These are phyloP conservation scores for Byssoonygena ceratinophila DNA, from an alignment of 2,329 filamentous ascomycete genomes.

Conservation along the genomic window DNA sequence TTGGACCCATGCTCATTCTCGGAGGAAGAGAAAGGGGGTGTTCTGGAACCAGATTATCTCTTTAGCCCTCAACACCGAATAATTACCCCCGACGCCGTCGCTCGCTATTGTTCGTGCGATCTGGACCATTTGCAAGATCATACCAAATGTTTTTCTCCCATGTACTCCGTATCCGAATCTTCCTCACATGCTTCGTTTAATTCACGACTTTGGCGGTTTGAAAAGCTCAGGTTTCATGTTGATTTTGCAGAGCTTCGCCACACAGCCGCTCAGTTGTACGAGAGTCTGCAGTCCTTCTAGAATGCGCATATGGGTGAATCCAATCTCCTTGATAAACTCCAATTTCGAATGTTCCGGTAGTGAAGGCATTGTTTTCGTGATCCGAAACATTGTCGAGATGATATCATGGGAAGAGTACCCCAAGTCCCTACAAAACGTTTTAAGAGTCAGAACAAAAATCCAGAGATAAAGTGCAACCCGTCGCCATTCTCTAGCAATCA, in stretches of 20 bases:
- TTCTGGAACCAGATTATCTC: too few relatives aligned
- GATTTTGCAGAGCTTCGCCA: conserved; percentile 82
- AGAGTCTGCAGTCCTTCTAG: conserved; percentile 95
- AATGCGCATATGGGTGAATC: conserved; percentile 98
- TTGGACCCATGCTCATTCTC: too few relatives aligned
- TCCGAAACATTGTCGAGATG: conserved; percentile 97
- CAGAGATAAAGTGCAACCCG: background rate
- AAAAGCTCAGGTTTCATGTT: conserved; percentile 93
- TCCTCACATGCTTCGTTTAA: background rate
- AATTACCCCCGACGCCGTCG: background rate
- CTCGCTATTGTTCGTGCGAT: background rate
- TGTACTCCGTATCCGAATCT: background rate
- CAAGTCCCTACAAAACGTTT: conserved; percentile 47
- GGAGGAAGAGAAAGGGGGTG: too few relatives aligned
- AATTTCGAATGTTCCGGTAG: conserved; percentile 90
- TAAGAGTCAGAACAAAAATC: conserved; percentile 1
- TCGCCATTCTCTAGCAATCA: background rate
- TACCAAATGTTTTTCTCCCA: background rate
- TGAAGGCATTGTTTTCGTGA: conserved; percentile 89
- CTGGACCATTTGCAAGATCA: background rate
- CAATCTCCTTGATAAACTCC: conserved; percentile 97
- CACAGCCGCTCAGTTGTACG: conserved; percentile 83
- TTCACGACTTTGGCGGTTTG: conserved; percentile 33
- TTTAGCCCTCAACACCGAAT: too few relatives aligned
- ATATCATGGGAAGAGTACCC: conserved; percentile 99